Percentiles rank a stretch among this genome's conserved stretches.
phyloP scores from a whole-genome alignment of 305 asterid genomes.

The Solanum hybrid region DNA sequence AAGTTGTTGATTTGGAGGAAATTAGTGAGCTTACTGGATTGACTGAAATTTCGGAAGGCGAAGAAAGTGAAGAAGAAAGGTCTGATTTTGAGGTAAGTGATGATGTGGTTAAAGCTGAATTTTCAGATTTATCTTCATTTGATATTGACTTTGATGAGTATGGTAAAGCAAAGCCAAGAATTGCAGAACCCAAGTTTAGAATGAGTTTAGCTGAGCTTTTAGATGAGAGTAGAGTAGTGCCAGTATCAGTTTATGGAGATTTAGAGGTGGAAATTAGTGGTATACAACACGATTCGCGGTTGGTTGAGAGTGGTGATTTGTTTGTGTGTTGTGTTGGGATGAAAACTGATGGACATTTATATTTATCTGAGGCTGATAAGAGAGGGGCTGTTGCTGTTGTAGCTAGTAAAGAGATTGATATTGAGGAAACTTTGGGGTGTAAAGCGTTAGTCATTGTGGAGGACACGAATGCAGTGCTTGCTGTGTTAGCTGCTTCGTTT shows the following conservation, averaged over 20 bases:
- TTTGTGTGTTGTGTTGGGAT: constrained; percentile 75
- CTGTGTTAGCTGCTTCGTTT: constrained; percentile 68
- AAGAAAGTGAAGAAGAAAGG: constrained; percentile 19
- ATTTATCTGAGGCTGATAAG: constrained; percentile 79
- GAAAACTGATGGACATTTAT: constrained; percentile 63
- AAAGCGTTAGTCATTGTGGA: constrained; percentile 88
- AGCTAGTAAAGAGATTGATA: constrained; percentile 82
- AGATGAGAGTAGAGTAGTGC: constrained; percentile 87
- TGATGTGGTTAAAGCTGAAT: constrained; percentile 15
- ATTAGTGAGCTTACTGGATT: constrained; percentile 65
- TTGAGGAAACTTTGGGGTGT: constrained; percentile 74
- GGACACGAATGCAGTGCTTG: constrained; percentile 62
- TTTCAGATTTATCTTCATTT: constrained; percentile 31
- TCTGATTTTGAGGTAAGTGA: constrained; percentile 57
- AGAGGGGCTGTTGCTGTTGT: constrained; percentile 97
- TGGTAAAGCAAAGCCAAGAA: constrained; percentile 51
- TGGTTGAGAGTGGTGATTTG: constrained; percentile 82
- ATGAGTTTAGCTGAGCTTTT: constrained; percentile 84
- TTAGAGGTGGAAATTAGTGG: constrained; percentile 71
- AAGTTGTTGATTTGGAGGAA: constrained; percentile 83
- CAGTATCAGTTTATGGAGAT: constrained; percentile 67
- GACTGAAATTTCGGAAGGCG: constrained; percentile 27
- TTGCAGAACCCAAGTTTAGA: constrained; percentile 69
- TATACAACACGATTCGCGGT: constrained; percentile 79
- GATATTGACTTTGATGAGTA: constrained; percentile 74